Percentiles rank a stretch among this genome's conserved stretches.
Conservation (phyloP, 1,284 basidiomycete species). For the Wallemia hederae region DNA sequence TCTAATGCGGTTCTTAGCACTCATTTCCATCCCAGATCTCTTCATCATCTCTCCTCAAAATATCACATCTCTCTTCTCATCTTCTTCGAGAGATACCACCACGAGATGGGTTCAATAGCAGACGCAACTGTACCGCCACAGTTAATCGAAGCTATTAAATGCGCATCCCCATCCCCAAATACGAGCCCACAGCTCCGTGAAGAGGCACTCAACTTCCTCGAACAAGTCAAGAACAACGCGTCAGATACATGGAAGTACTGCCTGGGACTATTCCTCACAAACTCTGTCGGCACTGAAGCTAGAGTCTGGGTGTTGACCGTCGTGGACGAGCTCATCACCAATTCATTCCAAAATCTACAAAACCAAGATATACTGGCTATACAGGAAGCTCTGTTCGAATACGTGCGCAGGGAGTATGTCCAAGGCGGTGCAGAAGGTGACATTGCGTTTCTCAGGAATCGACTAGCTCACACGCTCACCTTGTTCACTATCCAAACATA, state of each 20-base stretch:
- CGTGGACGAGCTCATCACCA: conserved; percentile 41
- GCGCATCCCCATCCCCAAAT: conserved; percentile 41
- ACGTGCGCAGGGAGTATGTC: conserved; percentile 51
- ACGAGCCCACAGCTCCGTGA: conserved; percentile 30
- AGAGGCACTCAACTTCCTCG: conserved; percentile 51
- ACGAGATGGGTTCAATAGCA: background rate
- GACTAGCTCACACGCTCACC: conserved; percentile 87
- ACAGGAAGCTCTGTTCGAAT: conserved; percentile 35
- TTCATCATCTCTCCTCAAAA: background rate
- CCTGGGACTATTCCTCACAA: conserved; percentile 38
- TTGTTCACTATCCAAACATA: conserved; percentile 80
- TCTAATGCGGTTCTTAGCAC: too few relatives aligned
- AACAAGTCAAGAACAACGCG: conserved; percentile 39
- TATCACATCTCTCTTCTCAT: too few relatives aligned
- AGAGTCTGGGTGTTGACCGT: conserved; percentile 62
- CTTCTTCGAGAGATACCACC: background rate
- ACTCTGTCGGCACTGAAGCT: conserved; percentile 25
- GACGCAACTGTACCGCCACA: conserved; percentile 17
- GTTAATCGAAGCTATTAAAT: conserved; percentile 47
- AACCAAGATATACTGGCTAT: conserved; percentile 28
- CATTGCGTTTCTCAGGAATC: conserved; percentile 65
- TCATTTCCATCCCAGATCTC: background rate
- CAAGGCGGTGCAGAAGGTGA: conserved; percentile 40
- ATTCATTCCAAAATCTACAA: background rate
- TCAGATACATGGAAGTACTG: conserved; percentile 46